Conservation (phyloP, 805 yeast genomes). For the Monosporozyma aerobia region DNA sequence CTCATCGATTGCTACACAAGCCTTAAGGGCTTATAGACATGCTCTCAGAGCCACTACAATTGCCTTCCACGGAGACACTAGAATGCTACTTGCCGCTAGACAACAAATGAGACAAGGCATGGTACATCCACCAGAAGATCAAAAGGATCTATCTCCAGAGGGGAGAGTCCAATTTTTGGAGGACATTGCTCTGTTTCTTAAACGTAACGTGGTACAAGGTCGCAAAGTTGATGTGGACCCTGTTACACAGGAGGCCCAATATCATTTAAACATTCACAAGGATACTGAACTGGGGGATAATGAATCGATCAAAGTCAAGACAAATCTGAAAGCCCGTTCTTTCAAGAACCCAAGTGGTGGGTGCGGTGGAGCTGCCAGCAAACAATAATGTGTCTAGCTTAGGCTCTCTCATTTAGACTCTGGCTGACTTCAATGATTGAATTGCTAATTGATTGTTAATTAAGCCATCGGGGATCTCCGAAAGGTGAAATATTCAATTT, state of each 20-base stretch:
- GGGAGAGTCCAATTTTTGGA: conserved; percentile 49
- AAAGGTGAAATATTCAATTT: neutral
- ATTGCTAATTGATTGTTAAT: neutral
- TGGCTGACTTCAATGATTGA: no score
- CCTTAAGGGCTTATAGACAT: conserved; percentile 44
- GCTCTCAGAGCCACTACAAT: conserved; percentile 57
- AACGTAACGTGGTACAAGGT: conserved; percentile 83
- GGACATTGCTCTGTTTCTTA: conserved; percentile 62
- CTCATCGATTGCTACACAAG: neutral
- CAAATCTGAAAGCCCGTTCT: neutral
- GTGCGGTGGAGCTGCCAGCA: neutral
- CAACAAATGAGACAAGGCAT: conserved; percentile 45
- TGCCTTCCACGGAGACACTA: conserved; percentile 42
- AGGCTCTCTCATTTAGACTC: neutral
- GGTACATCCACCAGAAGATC: conserved; percentile 37
- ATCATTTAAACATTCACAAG: conserved; percentile 57
- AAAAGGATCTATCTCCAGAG: conserved; percentile 32
- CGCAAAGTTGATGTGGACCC: conserved; percentile 27
- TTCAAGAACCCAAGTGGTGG: neutral
- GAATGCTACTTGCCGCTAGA: conserved; percentile 52
- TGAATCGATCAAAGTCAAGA: conserved; percentile 51
- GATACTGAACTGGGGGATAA: conserved; percentile 89
- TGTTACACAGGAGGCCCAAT: conserved; percentile 11
- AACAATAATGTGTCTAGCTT: neutral
- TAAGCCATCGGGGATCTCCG: conserved; percentile 4